Evolutionary conservation across 163 green algal genomes (phyloP).

Genomic region (Chlorella variabilis): DNA sequence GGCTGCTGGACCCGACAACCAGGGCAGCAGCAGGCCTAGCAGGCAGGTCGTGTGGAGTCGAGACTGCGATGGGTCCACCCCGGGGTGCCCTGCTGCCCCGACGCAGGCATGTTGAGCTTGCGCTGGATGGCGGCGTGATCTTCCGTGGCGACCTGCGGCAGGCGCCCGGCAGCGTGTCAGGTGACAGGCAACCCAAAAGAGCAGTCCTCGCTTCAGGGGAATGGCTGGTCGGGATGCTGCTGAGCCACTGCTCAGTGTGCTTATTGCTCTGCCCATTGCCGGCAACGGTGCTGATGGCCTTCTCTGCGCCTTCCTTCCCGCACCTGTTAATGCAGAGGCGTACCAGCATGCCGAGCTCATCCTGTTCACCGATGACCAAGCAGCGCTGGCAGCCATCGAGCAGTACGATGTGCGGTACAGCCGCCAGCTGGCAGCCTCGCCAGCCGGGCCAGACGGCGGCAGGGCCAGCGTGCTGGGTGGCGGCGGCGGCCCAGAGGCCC

Average conservation of each 20-base stretch:
- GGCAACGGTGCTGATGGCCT: too few species aligned
- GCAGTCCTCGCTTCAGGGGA: background rate
- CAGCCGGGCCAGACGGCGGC: background rate
- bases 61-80: too few species aligned
- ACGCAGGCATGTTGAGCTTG: slow-evolving; percentile 25
- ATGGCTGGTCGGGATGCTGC: too few species aligned
- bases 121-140: slow-evolving; percentile 15
- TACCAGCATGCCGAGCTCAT: slow-evolving; percentile 49
- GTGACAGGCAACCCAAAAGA: background rate
- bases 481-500: background rate
- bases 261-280: too few species aligned
- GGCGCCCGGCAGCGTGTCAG: slow-evolving; percentile 44
- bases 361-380: slow-evolving; percentile 47
- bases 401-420: slow-evolving; percentile 16
- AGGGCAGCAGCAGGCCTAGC: background rate
- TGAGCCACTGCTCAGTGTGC: too few species aligned
- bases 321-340: slow-evolving; percentile 11
- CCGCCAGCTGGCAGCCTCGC: slow-evolving; percentile 2
- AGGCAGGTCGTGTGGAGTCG: background rate
- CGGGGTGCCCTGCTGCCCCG: too few species aligned
- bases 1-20: too few species aligned
- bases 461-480: background rate
- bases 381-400: slow-evolving; percentile 38
- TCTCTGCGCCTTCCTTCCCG: too few species aligned
- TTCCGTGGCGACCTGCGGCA: slow-evolving; percentile 46